phyloP scores from a whole-genome alignment of 768 basidiomycete genomes.

The Leucocoprinus birnbaumii region DNA sequence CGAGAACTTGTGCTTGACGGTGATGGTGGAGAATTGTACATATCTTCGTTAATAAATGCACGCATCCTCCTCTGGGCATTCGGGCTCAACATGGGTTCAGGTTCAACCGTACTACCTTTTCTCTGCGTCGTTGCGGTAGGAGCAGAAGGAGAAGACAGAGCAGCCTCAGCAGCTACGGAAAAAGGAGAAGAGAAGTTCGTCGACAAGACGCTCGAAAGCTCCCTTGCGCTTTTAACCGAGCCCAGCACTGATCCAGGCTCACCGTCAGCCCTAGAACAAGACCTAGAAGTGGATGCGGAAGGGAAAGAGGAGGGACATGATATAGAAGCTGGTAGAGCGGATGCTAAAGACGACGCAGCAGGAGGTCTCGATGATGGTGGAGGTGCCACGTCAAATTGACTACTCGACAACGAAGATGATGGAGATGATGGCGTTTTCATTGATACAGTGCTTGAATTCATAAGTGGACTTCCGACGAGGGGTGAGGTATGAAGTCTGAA shows the following conservation, averaged over 20 bases:
- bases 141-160: no score
- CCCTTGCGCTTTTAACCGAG: neutral
- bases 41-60: neutral
- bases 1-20: neutral
- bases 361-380: no score
- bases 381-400: neutral
- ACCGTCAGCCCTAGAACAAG: neutral
- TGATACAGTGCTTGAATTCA: no score
- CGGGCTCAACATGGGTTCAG: neutral
- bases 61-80: neutral
- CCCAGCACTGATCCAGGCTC: no score
- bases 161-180: neutral
- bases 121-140: neutral
- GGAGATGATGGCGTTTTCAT: no score
- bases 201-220: neutral
- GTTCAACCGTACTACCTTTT: neutral
- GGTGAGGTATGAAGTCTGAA: conserved; percentile 9
- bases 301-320: neutral
- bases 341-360: neutral
- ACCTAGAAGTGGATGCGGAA: neutral
- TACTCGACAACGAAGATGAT: no score
- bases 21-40: neutral
- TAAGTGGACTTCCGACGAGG: neutral
- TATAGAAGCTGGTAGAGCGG: neutral
- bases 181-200: neutral